phyloP scores from a whole-genome alignment of 2,329 filamentous ascomycete genomes.

The Penicillium sp. region DNA sequence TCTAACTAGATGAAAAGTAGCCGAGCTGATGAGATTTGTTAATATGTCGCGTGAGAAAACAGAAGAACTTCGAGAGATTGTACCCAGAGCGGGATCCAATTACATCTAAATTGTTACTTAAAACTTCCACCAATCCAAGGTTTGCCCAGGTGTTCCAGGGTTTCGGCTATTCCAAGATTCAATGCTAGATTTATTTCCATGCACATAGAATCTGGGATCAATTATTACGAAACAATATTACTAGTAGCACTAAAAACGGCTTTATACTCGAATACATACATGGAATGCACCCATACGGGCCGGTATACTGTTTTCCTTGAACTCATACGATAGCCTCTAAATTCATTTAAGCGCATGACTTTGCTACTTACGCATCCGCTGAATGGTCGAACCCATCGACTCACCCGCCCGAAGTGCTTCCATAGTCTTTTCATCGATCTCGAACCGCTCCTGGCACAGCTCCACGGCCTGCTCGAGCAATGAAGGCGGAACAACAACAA shows the following conservation, averaged over 20 bases:
- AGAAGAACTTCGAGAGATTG: neutral
- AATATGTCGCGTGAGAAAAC: neutral
- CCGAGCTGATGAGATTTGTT: neutral
- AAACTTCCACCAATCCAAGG: neutral
- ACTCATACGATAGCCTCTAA: neutral
- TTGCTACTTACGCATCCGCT: slow-evolving; percentile 13
- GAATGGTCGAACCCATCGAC: slow-evolving; percentile 11
- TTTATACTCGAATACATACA: too few species aligned
- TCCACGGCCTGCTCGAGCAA: slow-evolving; percentile 12
- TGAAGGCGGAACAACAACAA: slow-evolving; percentile 14
- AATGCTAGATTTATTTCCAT: too few species aligned
- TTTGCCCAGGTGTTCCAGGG: too few species aligned
- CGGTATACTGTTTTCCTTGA: too few species aligned
- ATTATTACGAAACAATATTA: too few species aligned
- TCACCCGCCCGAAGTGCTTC: slow-evolving; percentile 15
- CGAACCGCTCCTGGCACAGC: slow-evolving; percentile 14
- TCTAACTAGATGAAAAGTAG: neutral
- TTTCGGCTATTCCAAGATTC: too few species aligned
- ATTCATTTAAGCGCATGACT: neutral
- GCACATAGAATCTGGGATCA: too few species aligned
- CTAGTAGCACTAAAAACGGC: too few species aligned
- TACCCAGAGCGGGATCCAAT: neutral
- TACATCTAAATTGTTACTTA: neutral
- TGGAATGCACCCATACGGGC: too few species aligned
- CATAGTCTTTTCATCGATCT: slow-evolving; percentile 21